phyloP scores from a whole-genome alignment of 108 stramenopile species.

The Craspedostauros australis region DNA sequence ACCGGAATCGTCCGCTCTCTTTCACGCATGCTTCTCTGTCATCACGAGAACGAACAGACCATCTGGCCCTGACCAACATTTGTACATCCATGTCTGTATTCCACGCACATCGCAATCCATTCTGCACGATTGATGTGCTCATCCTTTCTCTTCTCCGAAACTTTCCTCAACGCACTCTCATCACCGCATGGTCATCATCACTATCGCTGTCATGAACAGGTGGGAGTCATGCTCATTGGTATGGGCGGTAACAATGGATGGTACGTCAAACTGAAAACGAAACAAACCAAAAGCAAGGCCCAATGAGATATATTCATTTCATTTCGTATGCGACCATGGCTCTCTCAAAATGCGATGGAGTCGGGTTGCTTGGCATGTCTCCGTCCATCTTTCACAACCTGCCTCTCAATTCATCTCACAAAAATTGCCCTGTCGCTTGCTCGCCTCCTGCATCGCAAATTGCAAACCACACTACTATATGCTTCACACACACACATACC shows the following conservation, averaged over 20 bases:
- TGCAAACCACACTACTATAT: conserved; percentile 20
- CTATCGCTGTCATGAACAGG: too few relatives aligned
- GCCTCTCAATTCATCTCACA: neutral
- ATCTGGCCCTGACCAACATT: neutral
- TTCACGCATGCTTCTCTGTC: too few relatives aligned
- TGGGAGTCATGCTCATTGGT: conserved; percentile 96
- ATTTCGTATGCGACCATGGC: neutral
- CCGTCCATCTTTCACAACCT: neutral
- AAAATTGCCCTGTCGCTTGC: too few relatives aligned
- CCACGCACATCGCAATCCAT: too few relatives aligned
- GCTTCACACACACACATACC: neutral
- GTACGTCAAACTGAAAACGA: conserved; percentile 27
- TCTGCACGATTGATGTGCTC: neutral
- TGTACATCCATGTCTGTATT: too few relatives aligned
- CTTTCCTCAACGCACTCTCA: too few relatives aligned
- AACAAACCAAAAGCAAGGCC: neutral
- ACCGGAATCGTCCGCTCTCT: too few relatives aligned
- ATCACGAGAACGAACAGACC: too few relatives aligned
- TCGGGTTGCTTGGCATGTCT: neutral
- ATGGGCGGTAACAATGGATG: conserved; percentile 97
- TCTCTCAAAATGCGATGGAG: neutral
- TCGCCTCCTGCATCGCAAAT: too few relatives aligned
- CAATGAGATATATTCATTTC: too few relatives aligned
- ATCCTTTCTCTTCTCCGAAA: neutral
- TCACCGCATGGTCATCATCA: too few relatives aligned